Base-by-base conservation (phyloP, 2,329 filamentous ascomycete species). In the Penicillium sp. region DNA sequence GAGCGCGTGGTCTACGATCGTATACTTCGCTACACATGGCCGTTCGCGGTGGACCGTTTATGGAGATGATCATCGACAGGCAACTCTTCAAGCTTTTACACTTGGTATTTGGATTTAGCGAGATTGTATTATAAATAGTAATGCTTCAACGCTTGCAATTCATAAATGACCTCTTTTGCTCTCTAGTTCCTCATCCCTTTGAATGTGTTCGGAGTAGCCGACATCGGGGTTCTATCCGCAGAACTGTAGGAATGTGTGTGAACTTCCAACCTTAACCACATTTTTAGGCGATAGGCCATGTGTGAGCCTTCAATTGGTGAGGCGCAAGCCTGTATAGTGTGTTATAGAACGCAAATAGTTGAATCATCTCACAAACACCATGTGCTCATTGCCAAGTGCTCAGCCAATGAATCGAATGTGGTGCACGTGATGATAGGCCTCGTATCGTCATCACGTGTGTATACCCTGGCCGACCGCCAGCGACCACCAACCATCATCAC, bases 11-110 rank as follows among this genome's bases (percentile, higher is more conserved):
- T 41, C 27, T 25, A 25, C 19, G 27, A 48, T 48, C 15, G 31
- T 27, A 59, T 54, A 46, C 29, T 48, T 42, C 23, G 19, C 41
- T 58, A 35, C 50, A 43, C 53, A 45, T 60, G 13, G 21, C 62
- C 57, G 64, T 61, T 66, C 60, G 62, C 63, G 61, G 63, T 43
- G 29, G 41, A 57, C 50, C 42, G 55, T 15, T 57, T 57, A 15
- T 27, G 35, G 55, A 35, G 10, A 52, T 55, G 52, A 55, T 55
- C 52, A 38, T 19, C 52, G 33, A 49, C 33, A 21, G 45, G 10
- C 45, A 55, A 25, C 45, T 55, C 29, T 50, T 25, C 35, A 41
- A 19, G 29, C 35, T 23, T 23, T 29, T 29, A 12, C 15, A 40
- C 27, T 56, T 45, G n/a, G 9, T 9, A 15, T 31, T 9, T n/a